Evolutionary conservation across 768 basidiomycete species (phyloP).

Genomic region (Coprinopsis strossmayeri): DNA sequence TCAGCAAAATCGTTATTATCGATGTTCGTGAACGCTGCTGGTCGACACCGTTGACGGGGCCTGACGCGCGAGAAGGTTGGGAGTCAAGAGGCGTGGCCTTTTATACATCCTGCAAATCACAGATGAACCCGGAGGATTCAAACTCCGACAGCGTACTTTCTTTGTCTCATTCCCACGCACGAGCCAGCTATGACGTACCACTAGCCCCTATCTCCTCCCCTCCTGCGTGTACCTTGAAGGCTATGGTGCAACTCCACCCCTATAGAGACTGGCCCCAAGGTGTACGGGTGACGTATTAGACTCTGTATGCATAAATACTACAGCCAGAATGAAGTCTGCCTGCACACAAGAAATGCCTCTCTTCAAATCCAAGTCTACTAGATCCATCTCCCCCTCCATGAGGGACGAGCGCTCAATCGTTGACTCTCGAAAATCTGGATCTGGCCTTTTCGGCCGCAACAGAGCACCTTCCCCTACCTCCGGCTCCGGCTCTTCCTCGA

Average conservation of each 20-base stretch:
- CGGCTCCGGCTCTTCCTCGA: slow-evolving; percentile 4
- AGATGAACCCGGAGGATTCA: slow-evolving; percentile 34
- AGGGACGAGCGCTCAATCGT: slow-evolving; percentile 16
- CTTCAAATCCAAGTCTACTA: slow-evolving; percentile 17
- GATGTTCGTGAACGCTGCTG: slow-evolving; percentile 23
- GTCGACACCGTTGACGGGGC: slow-evolving; percentile 29
- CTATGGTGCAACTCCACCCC: not conserved
- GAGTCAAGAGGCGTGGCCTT: slow-evolving; percentile 32
- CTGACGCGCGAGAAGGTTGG: slow-evolving; percentile 34
- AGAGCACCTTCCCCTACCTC: slow-evolving; percentile 1
- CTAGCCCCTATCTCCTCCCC: too few species aligned
- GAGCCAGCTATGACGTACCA: slow-evolving; percentile 20
- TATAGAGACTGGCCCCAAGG: not conserved
- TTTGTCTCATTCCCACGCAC: slow-evolving; percentile 34
- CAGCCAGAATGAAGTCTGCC: not conserved
- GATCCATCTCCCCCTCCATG: slow-evolving; percentile 13
- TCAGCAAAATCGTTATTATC: slow-evolving; percentile 32
- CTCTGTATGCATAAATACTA: slow-evolving; percentile 9
- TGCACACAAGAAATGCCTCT: slow-evolving; percentile 16
- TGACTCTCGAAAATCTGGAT: not conserved
- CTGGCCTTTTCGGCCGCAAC: slow-evolving; percentile 7
- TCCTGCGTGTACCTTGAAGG: too few species aligned
- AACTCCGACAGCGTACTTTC: slow-evolving; percentile 33
- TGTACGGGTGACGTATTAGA: slow-evolving; percentile 4
- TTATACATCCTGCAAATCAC: slow-evolving; percentile 44